Conservation (phyloP, 192 early-diverging fungal species). For the Geranomyces variabilis region DNA sequence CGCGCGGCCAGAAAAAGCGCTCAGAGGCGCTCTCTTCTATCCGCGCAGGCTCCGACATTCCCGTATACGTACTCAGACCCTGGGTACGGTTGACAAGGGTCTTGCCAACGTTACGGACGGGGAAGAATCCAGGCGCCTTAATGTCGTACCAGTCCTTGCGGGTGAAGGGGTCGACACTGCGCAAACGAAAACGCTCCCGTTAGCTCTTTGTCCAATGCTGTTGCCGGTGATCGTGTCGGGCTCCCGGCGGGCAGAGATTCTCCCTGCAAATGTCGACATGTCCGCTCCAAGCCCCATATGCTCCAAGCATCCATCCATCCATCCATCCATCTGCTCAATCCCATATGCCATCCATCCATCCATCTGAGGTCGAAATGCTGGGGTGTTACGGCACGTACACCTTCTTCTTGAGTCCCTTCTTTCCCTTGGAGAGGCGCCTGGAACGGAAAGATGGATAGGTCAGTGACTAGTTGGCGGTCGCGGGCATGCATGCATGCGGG, state of each 20-base stretch:
- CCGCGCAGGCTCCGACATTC: background rate
- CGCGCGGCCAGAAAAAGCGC: no score
- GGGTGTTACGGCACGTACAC: conserved; percentile 64
- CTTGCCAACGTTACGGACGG: conserved; percentile 94
- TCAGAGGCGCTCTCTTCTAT: no score
- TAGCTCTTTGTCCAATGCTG: background rate
- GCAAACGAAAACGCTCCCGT: background rate
- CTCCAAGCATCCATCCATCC: conserved; percentile 46
- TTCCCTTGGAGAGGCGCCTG: conserved; percentile 97
- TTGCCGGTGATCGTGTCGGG: conserved; percentile 11
- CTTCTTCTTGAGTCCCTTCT: conserved; percentile 99
- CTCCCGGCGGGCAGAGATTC: background rate
- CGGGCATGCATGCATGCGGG: no score
- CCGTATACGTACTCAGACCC: conserved; percentile 84
- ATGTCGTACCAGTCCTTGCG: conserved; percentile 99
- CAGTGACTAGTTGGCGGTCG: background rate
- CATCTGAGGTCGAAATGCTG: conserved; percentile 9
- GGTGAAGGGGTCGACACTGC: conserved; percentile 97
- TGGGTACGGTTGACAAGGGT: conserved; percentile 99
- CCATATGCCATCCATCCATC: conserved; percentile 19
- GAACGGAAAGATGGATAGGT: conserved; percentile 16
- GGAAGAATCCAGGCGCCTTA: conserved; percentile 97
- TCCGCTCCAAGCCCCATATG: background rate
- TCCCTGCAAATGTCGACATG: conserved; percentile 14
- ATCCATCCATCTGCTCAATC: conserved; percentile 23